A percentile compares a stretch with the other conserved stretches of the same genome.
These are phyloP conservation scores for Tripterygium wilfordii DNA, from an alignment of 177 flowering plant genomes.

Conservation along the genomic window DNA sequence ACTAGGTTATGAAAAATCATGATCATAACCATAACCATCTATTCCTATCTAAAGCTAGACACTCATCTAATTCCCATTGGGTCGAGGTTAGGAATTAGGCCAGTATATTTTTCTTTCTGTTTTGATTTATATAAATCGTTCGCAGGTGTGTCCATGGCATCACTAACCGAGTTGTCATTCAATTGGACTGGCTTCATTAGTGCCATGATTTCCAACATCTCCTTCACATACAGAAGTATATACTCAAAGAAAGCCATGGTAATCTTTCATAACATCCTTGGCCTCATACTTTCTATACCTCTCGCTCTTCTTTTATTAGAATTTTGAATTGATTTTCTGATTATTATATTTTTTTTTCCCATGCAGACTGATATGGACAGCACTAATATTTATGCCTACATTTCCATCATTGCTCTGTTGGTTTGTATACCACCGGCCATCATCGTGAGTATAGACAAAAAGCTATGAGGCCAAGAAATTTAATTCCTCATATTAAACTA, in stretches of 20 bases:
- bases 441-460: constrained; percentile 49
- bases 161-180: constrained; percentile 92
- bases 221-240: constrained; percentile 95
- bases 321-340: neutral
- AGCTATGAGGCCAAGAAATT: neutral
- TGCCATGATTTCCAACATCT: constrained; percentile 97
- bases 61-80: no score
- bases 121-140: no score
- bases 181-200: constrained; percentile 94
- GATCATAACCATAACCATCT: no score
- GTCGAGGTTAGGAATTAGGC: no score
- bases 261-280: constrained; percentile 10
- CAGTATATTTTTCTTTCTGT: no score
- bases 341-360: neutral
- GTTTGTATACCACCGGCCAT: constrained; percentile 91
- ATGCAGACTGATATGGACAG: constrained; percentile 69
- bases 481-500: neutral
- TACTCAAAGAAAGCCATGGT: constrained; percentile 99
- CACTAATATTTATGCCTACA: constrained; percentile 87
- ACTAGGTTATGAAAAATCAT: no score
- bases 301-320: neutral
- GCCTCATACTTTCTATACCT: neutral
- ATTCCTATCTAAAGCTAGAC: no score
- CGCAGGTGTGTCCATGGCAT: constrained; percentile 97
- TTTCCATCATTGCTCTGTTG: constrained; percentile 82